phyloP scores from a whole-genome alignment of 75 land plant species.

The Pinus taeda region DNA sequence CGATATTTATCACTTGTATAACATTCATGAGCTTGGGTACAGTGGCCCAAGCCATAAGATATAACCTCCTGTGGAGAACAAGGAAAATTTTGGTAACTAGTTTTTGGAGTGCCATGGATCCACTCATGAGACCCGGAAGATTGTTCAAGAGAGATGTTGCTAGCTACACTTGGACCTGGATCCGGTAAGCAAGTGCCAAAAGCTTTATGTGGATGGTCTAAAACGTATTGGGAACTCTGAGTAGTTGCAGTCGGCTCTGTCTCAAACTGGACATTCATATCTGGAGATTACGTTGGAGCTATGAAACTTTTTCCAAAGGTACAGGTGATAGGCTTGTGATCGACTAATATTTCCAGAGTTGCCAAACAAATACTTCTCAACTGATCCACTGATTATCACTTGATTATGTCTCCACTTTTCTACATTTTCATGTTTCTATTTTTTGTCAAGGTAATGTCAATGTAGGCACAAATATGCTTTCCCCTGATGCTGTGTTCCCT shows the following conservation, averaged over 20 bases:
- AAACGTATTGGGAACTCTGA: not conserved
- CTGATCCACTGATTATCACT: not conserved
- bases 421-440: not conserved
- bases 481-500: not conserved
- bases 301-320: not conserved
- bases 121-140: not conserved
- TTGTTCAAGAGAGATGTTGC: slow-evolving; percentile 4
- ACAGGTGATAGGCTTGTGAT: not conserved
- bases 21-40: slow-evolving; percentile 1
- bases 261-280: slow-evolving; percentile 6
- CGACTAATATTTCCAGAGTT: not conserved
- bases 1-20: not conserved
- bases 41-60: slow-evolving; percentile 4
- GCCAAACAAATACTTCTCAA: slow-evolving; percentile 1
- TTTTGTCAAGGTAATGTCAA: slow-evolving; percentile 4
- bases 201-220: not conserved
- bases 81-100: not conserved
- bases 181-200: not conserved
- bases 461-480: not conserved
- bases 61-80: not conserved
- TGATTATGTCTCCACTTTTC: not conserved
- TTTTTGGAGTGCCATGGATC: slow-evolving; percentile 4
- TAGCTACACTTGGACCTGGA: not conserved
- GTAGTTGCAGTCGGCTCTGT: not conserved
- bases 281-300: not conserved